Conservation (phyloP, 148 eudicot species). For the Polygonum maritimum region DNA sequence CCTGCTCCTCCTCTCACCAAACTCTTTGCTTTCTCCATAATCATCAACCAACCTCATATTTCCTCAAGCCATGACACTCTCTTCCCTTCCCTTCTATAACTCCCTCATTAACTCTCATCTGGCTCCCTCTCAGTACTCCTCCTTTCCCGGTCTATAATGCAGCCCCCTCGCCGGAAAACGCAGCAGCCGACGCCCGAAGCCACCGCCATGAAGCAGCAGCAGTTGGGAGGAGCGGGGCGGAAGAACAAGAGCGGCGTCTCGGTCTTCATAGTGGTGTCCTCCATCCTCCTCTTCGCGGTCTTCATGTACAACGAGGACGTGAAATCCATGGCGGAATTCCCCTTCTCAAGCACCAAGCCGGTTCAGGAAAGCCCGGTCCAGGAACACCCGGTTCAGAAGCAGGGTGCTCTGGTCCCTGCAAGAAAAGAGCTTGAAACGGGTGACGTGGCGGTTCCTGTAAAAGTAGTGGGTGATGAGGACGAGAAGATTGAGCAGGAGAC, state of each 20-base stretch:
- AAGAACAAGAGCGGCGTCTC: constrained; percentile 35
- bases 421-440: constrained; percentile 39
- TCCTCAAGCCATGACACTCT: not conserved
- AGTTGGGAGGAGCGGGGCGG: constrained; percentile 1
- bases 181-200: not conserved
- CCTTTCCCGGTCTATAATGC: not conserved
- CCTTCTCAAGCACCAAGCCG: constrained; percentile 46
- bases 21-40: constrained; percentile 8
- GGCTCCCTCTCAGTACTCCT: not conserved
- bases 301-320: constrained; percentile 93
- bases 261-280: constrained; percentile 51
- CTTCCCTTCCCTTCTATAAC: constrained; percentile 4
- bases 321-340: constrained; percentile 79
- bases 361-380: constrained; percentile 8
- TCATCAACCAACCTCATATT: not conserved
- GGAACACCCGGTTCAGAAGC: not conserved
- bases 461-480: not conserved
- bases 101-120: not conserved
- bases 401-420: constrained; percentile 15
- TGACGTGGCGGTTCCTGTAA: not conserved
- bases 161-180: constrained; percentile 7
- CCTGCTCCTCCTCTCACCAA: not conserved
- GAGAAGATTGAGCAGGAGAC: not conserved
- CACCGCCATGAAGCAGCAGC: constrained; percentile 14
- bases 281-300: constrained; percentile 61